Percentiles rank a stretch among this genome's conserved stretches.
These are phyloP conservation scores for Dactylellina sp. DNA, from an alignment of 2,329 filamentous ascomycete species.

Conservation along the genomic window DNA sequence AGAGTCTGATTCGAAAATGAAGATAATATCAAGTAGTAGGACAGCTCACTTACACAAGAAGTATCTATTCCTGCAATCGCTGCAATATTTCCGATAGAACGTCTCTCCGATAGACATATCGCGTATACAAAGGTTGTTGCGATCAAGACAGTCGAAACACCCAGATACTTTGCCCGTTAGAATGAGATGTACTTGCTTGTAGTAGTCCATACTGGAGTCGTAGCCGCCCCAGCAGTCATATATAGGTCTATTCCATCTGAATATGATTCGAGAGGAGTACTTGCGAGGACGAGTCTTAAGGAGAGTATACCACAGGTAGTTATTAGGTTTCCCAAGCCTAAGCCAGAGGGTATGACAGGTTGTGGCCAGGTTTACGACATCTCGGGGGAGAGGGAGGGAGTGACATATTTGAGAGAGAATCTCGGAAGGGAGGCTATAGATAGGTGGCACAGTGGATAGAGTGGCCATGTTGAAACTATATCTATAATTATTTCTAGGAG, in stretches of 20 bases:
- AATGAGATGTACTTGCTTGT: neutral
- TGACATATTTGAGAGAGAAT: conserved; percentile 12
- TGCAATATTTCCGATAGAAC: too few relatives aligned
- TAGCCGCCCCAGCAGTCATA: too few relatives aligned
- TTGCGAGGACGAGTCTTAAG: neutral
- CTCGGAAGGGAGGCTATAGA: conserved; percentile 1
- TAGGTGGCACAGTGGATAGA: neutral
- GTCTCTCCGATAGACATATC: too few relatives aligned
- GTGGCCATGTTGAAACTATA: too few relatives aligned
- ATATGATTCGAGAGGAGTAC: neutral
- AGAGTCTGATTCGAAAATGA: too few relatives aligned
- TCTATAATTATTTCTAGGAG: too few relatives aligned
- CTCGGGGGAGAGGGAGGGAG: conserved; percentile 11
- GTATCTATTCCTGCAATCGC: too few relatives aligned
- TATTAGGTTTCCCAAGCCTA: neutral
- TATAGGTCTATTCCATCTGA: neutral
- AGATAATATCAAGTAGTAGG: too few relatives aligned
- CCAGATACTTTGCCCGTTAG: neutral
- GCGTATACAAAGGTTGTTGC: neutral
- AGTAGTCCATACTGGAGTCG: neutral
- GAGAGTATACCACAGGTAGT: conserved; percentile 20
- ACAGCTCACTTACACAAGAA: too few relatives aligned
- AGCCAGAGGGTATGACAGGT: conserved; percentile 6
- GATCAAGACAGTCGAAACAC: conserved; percentile 20
- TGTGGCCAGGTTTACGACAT: conserved; percentile 2